These are phyloP conservation scores for Yamadazyma aaseri DNA, from an alignment of 1,139 yeast genomes.

Conservation along the genomic window DNA sequence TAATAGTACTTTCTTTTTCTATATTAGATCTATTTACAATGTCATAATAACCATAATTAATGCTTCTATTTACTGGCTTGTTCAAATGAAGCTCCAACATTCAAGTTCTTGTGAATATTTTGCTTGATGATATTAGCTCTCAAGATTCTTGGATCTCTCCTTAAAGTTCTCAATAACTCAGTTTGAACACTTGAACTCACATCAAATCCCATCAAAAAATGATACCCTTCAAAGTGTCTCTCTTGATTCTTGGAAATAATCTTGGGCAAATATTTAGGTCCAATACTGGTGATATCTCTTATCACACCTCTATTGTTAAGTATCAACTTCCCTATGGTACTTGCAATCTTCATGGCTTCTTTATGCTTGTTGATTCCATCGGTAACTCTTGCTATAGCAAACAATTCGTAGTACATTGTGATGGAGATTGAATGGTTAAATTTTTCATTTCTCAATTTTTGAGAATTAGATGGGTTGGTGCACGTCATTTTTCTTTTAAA, in stretches of 20 bases:
- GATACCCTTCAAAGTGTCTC: conserved; percentile 85
- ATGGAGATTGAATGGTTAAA: conserved; percentile 1
- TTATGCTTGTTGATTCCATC: conserved; percentile 52
- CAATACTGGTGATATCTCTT: conserved; percentile 77
- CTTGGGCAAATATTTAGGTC: conserved; percentile 75
- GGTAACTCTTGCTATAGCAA: conserved; percentile 82
- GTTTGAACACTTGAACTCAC: conserved; percentile 82
- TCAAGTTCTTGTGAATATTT: conserved; percentile 54
- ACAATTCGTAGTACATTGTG: conserved; percentile 81
- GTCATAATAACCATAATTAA: conserved; percentile 3
- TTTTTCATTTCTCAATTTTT: too few species aligned
- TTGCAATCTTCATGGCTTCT: conserved; percentile 72
- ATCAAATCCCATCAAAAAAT: conserved; percentile 84
- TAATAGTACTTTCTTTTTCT: conserved; percentile 4
- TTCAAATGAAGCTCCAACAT: conserved; percentile 50
- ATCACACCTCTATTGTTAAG: conserved; percentile 90
- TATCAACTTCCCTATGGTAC: conserved; percentile 79
- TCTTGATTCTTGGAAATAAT: conserved; percentile 85
- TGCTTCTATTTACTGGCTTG: conserved; percentile 21
- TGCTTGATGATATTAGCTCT: conserved; percentile 74
- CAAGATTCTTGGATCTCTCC: conserved; percentile 86
- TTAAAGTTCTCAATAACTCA: conserved; percentile 76
- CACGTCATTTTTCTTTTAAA: too few species aligned
- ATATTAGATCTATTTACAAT: conserved; percentile 6
- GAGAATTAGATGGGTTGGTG: too few species aligned